Evolutionary conservation across 805 yeast genomes (phyloP), one percentile per base, ranked within the genome.

Genomic region (Jamesozyma gamospora): DNA sequence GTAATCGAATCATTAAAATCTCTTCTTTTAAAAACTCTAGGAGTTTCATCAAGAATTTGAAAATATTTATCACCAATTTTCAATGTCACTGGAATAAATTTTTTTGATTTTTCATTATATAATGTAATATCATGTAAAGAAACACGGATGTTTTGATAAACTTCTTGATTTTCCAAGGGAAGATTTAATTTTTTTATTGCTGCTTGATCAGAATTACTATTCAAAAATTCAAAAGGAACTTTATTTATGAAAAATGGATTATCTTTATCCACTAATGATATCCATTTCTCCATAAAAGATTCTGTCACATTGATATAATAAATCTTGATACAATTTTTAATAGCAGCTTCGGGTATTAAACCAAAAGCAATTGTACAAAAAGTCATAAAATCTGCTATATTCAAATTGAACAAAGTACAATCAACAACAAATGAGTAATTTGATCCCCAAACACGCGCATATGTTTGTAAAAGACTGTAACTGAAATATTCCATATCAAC

Each of bases 391-490:
- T 40, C 47, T 4, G 17, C 30, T 5, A 34, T 32, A 2, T 28
- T 32, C 5, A 61, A 56, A 17, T 62, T 52, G 52, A 69, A 75
- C 8, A 76, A 77, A 0, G 94, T 80, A 45, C 82, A 74, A 55
- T 85, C 94, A 44, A 74, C 47, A 5, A 82, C 71, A 36, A 77
- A 41, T 42, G 75, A 72, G 52, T 70, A 82, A 40, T 73, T 74
- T 28, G 72, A 67, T 16, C 77, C 75, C 86, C 90, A 80, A 16
- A 82, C 66, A 51, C 78, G 81, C 37, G 80, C 70, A n/a, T 77
- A 71, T 5, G 74, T 68, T 47, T 80, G 84, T 37, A 82, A 70
- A 8, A 75, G 46, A 43, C 77, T 69, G 56, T 73, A 84, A 15
- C 73, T 62, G 15, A 79, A 56, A 5, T 70, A 55, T 36, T 80